These are phyloP conservation scores for Prunus campanulata DNA, from an alignment of 306 rosid genomes.

Conservation along the genomic window DNA sequence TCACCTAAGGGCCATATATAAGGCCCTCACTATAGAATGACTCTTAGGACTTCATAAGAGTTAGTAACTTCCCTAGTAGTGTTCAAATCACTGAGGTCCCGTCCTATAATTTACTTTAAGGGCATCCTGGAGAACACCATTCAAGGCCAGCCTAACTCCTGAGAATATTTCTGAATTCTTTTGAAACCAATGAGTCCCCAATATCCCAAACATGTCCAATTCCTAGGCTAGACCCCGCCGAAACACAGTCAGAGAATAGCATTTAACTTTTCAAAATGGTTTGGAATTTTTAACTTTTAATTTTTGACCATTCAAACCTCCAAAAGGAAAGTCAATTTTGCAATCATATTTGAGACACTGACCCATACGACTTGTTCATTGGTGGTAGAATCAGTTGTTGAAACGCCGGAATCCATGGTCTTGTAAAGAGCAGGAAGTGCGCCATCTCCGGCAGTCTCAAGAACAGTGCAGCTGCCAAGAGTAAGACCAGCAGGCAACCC, in stretches of 20 bases:
- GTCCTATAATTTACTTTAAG: neutral
- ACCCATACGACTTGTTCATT: slow-evolving; percentile 78
- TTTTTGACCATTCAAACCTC: neutral
- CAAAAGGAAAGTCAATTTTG: neutral
- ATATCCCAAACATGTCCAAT: neutral
- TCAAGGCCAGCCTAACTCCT: neutral
- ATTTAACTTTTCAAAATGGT: neutral
- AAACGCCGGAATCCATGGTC: slow-evolving; percentile 55
- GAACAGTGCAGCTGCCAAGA: slow-evolving; percentile 76
- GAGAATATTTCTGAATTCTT: neutral
- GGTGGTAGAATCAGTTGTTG: slow-evolving; percentile 23
- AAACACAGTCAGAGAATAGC: neutral
- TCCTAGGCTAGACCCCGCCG: neutral
- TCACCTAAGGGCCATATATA: no score
- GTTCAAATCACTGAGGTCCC: neutral
- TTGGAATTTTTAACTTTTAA: neutral
- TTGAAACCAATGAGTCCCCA: slow-evolving; percentile 9
- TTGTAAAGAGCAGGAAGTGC: slow-evolving; percentile 49
- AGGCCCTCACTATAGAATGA: no score
- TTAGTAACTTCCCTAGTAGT: neutral
- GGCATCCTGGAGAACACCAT: slow-evolving; percentile 6
- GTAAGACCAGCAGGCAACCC: slow-evolving; percentile 69
- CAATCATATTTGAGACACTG: slow-evolving; percentile 20
- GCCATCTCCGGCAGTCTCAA: slow-evolving; percentile 71
- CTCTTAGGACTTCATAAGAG: neutral